Evolutionary conservation across 345 rosid species (phyloP).

Genomic region (Rhizophora mangle): DNA sequence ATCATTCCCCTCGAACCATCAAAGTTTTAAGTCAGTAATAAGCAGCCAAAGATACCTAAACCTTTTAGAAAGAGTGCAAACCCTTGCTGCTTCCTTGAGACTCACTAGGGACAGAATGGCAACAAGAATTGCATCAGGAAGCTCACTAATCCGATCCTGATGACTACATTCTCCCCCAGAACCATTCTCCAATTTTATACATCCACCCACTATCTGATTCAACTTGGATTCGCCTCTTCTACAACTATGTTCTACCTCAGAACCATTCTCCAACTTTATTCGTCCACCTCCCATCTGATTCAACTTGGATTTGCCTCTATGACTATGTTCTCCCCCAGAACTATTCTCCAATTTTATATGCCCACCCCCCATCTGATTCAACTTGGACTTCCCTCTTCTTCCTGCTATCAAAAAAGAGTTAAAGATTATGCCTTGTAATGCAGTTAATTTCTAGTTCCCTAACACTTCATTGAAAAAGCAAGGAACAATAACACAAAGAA

Average conservation of each 20-base stretch:
- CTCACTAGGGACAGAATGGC: background rate
- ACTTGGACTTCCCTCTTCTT: no score
- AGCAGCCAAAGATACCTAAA: background rate
- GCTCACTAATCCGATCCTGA: background rate
- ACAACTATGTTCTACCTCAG: background rate
- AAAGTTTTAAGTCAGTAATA: background rate
- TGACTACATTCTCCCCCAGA: background rate
- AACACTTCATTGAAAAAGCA: no score
- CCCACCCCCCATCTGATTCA: no score
- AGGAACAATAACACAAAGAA: no score
- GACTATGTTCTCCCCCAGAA: background rate
- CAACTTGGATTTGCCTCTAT: no score
- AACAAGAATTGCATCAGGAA: conserved; percentile 1
- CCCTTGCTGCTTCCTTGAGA: conserved; percentile 2
- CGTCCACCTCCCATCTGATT: no score
- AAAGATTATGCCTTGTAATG: no score
- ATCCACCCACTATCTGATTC: no score
- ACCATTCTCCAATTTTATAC: background rate
- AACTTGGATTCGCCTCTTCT: no score
- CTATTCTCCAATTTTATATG: background rate
- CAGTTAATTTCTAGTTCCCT: no score
- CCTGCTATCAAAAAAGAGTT: no score
- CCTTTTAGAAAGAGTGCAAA: background rate
- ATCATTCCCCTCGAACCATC: background rate
- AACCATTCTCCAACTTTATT: background rate